Evolutionary conservation across 1,284 basidiomycete genomes (phyloP), one percentile per base, ranked within the genome.

Genomic region (Rhodotorula sp.): DNA sequence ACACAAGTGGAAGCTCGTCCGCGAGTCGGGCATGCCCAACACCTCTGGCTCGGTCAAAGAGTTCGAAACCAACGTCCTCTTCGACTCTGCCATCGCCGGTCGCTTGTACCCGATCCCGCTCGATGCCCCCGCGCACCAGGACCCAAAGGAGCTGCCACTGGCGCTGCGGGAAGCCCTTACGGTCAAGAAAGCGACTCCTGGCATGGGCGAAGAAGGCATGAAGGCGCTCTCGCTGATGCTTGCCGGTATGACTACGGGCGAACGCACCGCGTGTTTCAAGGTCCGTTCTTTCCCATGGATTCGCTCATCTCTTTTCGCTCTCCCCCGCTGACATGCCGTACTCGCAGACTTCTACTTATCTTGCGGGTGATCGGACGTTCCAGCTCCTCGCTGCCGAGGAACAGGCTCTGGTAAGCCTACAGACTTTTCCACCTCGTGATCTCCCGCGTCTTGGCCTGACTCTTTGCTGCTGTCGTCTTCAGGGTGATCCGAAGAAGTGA

Each of bases 201-300:
- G 68, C 28, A 19, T n/a, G 16, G 74, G 74, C 14, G 67, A 71
- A 58, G 69, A 64, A 12, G 74, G 74, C 5, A 38, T 65, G 26
- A 38, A 48, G 14, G 66, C 71, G 52, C n/a, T 73, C 26, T 38
- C 49, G 19, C 49, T 75, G 60, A 43, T 67, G 34, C 50, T 71
- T 23, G 69, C 47, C 1, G 74, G 71, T 4, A 23, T 71, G 54
- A 18, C 55, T 2, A 57, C 52, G 26, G 49, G 19, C 4, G 23
- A 21, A 10, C 18, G 56, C 50, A 68, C 70, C 43, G 48, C 43
- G 15, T 21, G 50, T n/a, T 63, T 71, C 45, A 8, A 55, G 31
- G 70, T 66, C 34, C 45, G 66, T 60, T 19, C 19, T 6, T 7
- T 54, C 19, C 8, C 6, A 12, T n/a, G 38, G 23, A 3, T 2